These are phyloP conservation scores for Casuarina equisetifolia DNA, from an alignment of 306 rosid species.

Conservation along the genomic window DNA sequence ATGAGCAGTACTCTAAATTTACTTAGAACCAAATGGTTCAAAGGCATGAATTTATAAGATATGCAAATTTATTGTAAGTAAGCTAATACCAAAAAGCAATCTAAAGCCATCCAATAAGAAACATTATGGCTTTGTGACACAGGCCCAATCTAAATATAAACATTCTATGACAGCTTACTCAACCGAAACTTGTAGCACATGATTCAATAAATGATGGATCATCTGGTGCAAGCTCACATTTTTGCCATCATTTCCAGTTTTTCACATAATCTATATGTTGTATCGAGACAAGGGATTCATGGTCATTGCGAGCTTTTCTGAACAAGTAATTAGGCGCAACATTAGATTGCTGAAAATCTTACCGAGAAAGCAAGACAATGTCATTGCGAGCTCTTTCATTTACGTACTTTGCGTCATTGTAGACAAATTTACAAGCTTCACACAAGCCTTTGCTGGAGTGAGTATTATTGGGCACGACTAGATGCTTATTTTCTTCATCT, in stretches of 20 bases:
- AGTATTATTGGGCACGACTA: conserved; percentile 22
- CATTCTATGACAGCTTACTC: background rate
- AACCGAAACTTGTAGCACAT: background rate
- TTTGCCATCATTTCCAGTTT: background rate
- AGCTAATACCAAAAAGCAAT: conserved; percentile 3
- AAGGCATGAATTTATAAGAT: background rate
- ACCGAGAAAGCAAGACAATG: conserved; percentile 82
- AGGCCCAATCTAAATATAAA: background rate
- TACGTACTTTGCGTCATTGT: conserved; percentile 73
- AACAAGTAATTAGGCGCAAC: conserved; percentile 21
- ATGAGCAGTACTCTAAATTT: conserved; percentile 27
- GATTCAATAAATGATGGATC: background rate
- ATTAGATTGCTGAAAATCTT: conserved; percentile 28
- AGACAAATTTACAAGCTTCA: conserved; percentile 72
- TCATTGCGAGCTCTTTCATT: conserved; percentile 79
- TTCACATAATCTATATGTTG: background rate
- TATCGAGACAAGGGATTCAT: background rate
- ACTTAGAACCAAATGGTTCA: background rate
- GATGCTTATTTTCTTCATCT: conserved; percentile 46
- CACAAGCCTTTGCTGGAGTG: conserved; percentile 53
- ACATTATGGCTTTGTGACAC: background rate
- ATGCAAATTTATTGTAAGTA: background rate
- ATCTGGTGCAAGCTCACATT: background rate
- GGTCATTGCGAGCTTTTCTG: conserved; percentile 9
- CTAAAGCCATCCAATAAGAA: background rate